Percentiles rank a stretch among this genome's conserved stretches.
These are phyloP conservation scores for Auricularia cornea DNA, from an alignment of 768 basidiomycete genomes.

Conservation along the genomic window DNA sequence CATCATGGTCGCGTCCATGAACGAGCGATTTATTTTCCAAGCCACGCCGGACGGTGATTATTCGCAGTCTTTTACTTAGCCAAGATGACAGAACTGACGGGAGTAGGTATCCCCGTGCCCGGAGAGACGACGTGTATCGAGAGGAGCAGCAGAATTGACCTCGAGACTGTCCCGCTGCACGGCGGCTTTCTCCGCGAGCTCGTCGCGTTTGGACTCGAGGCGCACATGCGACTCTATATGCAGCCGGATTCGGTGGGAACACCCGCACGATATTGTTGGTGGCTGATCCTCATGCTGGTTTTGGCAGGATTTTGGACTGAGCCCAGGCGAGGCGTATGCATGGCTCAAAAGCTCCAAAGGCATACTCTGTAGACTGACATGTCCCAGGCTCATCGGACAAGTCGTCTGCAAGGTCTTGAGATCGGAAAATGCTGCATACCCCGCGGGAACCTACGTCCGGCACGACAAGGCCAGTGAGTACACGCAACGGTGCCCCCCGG, in stretches of 20 bases:
- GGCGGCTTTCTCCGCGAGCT: constrained; percentile 23
- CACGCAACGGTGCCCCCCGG: neutral
- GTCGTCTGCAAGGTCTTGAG: neutral
- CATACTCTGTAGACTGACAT: neutral
- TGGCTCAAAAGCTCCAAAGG: neutral
- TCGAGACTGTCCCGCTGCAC: constrained; percentile 11
- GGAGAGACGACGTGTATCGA: constrained; percentile 22
- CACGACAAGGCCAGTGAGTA: neutral
- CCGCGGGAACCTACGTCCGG: neutral
- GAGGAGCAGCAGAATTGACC: constrained; percentile 20
- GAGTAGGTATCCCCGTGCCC: constrained; percentile 27
- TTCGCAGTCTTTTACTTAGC: too few species aligned
- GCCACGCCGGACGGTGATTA: too few species aligned
- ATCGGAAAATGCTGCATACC: constrained; percentile 3
- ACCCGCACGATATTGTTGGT: too few species aligned
- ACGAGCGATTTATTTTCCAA: too few species aligned
- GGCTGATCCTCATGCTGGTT: too few species aligned
- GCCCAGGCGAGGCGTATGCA: neutral
- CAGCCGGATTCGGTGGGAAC: too few species aligned
- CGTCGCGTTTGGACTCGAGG: constrained; percentile 33
- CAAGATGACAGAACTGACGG: too few species aligned
- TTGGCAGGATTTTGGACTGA: too few species aligned
- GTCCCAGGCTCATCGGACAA: neutral
- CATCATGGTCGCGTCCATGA: too few species aligned
- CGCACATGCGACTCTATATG: constrained; percentile 23